Evolutionary conservation across 116 monocot species (phyloP).

Genomic region (Dioscorea cayenensis): DNA sequence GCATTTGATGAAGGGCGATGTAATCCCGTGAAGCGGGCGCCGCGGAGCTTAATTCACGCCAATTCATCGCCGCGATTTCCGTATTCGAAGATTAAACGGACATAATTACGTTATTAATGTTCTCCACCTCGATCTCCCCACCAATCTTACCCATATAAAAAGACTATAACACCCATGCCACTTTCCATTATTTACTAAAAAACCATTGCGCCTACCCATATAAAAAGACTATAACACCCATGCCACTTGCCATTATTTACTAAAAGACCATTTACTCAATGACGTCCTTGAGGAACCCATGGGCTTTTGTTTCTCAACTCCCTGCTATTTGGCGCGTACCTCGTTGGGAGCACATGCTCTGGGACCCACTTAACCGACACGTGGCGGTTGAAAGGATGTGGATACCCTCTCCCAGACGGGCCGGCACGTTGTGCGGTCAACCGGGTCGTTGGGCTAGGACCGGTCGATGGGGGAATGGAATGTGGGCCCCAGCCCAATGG

Average conservation of each 20-base stretch:
- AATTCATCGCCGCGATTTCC: not conserved
- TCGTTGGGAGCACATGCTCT: not conserved
- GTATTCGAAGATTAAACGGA: not conserved
- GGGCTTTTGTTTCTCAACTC: too few relatives aligned
- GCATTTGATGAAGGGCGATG: not conserved
- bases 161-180: not conserved
- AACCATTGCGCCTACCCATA: not conserved
- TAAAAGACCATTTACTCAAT: too few relatives aligned
- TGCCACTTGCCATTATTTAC: not conserved
- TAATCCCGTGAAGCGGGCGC: not conserved
- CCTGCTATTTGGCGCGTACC: not conserved
- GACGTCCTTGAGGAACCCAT: too few relatives aligned
- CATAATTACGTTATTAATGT: not conserved
- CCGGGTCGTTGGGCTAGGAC: not conserved
- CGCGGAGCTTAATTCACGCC: not conserved
- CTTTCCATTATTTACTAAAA: not conserved
- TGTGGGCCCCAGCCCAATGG: too few relatives aligned
- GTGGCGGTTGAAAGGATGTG: not conserved
- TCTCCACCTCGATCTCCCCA: not conserved
- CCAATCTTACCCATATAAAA: not conserved
- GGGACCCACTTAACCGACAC: not conserved
- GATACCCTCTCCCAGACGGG: not conserved
- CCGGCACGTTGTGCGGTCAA: slow-evolving; percentile 1
- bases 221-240: not conserved
- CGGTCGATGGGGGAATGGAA: not conserved